Conservation (phyloP, 352 stramenopile genomes). For the Plasmopara viticola region DNA sequence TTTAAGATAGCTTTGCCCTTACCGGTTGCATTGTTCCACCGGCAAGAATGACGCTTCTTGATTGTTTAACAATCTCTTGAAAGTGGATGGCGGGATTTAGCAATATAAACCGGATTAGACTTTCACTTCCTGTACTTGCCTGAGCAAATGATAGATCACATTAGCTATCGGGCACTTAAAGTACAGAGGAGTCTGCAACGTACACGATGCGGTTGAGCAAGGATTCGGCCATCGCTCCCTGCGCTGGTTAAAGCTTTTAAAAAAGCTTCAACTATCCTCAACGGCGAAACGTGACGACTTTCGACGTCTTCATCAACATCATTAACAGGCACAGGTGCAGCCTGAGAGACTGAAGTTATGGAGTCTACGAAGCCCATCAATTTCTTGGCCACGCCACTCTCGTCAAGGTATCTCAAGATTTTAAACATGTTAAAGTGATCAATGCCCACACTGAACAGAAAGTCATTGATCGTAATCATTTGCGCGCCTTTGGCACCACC, state of each 20-base stretch:
- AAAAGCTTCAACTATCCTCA: conserved; percentile 68
- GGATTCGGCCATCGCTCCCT: conserved; percentile 60
- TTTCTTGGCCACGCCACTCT: conserved; percentile 81
- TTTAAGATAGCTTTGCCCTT: conserved; percentile 3
- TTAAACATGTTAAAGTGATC: conserved; percentile 91
- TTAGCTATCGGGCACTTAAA: conserved; percentile 2
- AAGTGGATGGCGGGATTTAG: conserved; percentile 94
- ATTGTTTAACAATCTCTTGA: conserved; percentile 90
- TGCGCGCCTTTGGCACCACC: conserved; percentile 28
- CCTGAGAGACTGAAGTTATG: conserved; percentile 12
- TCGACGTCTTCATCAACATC: conserved; percentile 46
- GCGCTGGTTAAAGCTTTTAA: conserved; percentile 72
- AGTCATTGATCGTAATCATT: conserved; percentile 84
- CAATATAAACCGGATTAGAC: conserved; percentile 90
- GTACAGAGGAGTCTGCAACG: conserved; percentile 3
- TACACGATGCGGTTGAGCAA: conserved; percentile 60
- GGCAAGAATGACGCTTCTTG: conserved; percentile 93
- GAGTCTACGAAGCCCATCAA: conserved; percentile 71
- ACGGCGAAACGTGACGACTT: conserved; percentile 75
- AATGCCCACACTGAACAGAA: conserved; percentile 68
- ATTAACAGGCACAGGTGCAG: conserved; percentile 1
- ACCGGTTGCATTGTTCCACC: conserved; percentile 97
- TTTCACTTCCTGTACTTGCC: conserved; percentile 43
- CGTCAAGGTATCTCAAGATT: conserved; percentile 71
- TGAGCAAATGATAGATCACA: conserved; percentile 15